These are phyloP conservation scores for Penicillium paneum DNA, from an alignment of 2,329 filamentous ascomycete genomes.

Conservation along the genomic window DNA sequence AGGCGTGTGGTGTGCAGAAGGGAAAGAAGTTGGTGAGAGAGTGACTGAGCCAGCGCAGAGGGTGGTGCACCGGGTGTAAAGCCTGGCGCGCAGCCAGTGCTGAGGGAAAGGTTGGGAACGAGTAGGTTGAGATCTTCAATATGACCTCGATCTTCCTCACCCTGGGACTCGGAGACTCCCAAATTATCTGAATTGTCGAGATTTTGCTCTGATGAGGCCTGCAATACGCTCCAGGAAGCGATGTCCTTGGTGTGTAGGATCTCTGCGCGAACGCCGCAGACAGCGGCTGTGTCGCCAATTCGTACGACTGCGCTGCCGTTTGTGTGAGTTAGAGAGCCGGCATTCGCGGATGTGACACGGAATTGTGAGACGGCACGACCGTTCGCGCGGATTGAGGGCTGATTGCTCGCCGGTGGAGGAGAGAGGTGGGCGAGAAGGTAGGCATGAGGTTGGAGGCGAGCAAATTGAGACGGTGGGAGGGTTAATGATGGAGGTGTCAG, in stretches of 20 bases:
- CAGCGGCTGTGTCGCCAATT: slow-evolving; percentile 85
- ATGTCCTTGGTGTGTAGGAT: slow-evolving; percentile 73
- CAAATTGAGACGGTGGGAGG: slow-evolving; percentile 68
- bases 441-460: slow-evolving; percentile 81
- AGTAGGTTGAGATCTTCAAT: slow-evolving; percentile 62
- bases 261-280: slow-evolving; percentile 87
- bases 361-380: slow-evolving; percentile 69
- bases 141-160: slow-evolving; percentile 44
- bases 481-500: slow-evolving; percentile 46
- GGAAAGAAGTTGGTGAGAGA: slow-evolving; percentile 75
- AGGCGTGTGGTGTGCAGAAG: slow-evolving; percentile 70
- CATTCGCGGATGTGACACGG: slow-evolving; percentile 72
- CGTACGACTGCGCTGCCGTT: slow-evolving; percentile 87
- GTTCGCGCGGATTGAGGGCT: slow-evolving; percentile 70
- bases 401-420: slow-evolving; percentile 48
- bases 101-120: slow-evolving; percentile 89
- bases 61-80: slow-evolving; percentile 83
- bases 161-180: slow-evolving; percentile 45
- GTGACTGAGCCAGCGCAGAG: slow-evolving; percentile 72
- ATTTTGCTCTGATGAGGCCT: slow-evolving; percentile 35
- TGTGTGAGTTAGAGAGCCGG: slow-evolving; percentile 79
- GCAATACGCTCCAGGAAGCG: slow-evolving; percentile 50
- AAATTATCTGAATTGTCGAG: slow-evolving; percentile 26
- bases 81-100: slow-evolving; percentile 82
- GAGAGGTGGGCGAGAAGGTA: slow-evolving; percentile 88